These are phyloP conservation scores for Scolecobasidium constrictum DNA, from an alignment of 2,329 filamentous ascomycete species.

Conservation along the genomic window DNA sequence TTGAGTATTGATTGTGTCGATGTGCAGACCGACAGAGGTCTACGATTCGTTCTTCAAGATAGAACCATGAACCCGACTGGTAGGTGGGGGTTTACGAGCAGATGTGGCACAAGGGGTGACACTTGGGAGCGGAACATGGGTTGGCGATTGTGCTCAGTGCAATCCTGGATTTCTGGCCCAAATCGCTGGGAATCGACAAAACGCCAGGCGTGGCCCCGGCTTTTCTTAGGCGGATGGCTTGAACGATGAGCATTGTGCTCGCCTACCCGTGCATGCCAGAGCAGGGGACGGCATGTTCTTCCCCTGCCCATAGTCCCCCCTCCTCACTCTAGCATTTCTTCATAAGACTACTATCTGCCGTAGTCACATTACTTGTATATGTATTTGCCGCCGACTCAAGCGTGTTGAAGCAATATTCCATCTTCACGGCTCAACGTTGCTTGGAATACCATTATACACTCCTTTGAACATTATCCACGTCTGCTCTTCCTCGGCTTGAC, in stretches of 20 bases:
- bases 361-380: too few relatives aligned
- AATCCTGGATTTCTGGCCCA: not conserved
- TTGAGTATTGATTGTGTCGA: not conserved
- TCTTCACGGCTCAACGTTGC: too few relatives aligned
- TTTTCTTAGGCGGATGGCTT: not conserved
- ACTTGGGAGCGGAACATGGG: not conserved
- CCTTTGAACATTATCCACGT: too few relatives aligned
- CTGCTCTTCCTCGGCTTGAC: too few relatives aligned
- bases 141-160: not conserved
- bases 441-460: too few relatives aligned
- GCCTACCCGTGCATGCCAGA: not conserved
- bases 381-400: too few relatives aligned
- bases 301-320: not conserved
- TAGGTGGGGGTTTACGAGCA: not conserved
- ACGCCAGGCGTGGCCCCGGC: not conserved
- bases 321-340: too few relatives aligned
- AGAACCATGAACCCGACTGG: not conserved
- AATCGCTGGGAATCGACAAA: not conserved
- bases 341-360: too few relatives aligned
- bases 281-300: not conserved
- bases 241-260: not conserved
- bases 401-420: too few relatives aligned
- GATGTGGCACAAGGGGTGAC: not conserved
- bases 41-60: not conserved
- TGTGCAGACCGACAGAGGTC: not conserved